These are phyloP conservation scores for Adiantum capillusveneris DNA, from an alignment of 75 land plant genomes.

Conservation along the genomic window DNA sequence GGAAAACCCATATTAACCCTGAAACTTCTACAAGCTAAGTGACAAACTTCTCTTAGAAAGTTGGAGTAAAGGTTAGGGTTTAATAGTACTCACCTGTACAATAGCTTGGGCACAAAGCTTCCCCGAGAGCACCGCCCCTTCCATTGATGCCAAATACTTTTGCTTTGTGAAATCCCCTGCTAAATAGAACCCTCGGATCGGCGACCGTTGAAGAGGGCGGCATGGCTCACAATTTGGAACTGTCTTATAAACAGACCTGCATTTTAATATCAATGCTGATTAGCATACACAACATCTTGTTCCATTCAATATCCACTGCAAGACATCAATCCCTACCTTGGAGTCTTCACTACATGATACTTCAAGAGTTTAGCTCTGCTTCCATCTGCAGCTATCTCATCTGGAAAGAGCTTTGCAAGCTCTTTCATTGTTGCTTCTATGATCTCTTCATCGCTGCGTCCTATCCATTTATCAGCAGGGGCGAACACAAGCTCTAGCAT, in stretches of 20 bases:
- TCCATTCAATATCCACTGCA: not conserved
- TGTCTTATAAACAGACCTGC: conserved; percentile 95
- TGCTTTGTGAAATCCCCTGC: conserved; percentile 98
- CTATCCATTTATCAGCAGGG: conserved; percentile 96
- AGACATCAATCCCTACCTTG: conserved; percentile 41
- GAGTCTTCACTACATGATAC: conserved; percentile 96
- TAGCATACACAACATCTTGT: not conserved
- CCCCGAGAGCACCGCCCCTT: conserved; percentile 97
- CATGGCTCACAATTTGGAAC: conserved; percentile 91
- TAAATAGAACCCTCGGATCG: conserved; percentile 78
- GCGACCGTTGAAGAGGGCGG: conserved; percentile 90
- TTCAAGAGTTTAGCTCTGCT: conserved; percentile 93
- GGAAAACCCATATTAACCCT: too few species aligned
- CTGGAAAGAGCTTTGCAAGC: conserved; percentile 82
- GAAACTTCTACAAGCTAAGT: too few species aligned
- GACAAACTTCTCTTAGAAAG: too few species aligned
- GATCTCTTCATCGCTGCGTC: conserved; percentile 76
- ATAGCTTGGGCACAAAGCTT: conserved; percentile 92
- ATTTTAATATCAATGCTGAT: not conserved
- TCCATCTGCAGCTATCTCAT: conserved; percentile 91
- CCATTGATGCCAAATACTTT: conserved; percentile 98
- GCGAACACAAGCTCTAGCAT: conserved; percentile 99
- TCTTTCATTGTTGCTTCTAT: conserved; percentile 96
- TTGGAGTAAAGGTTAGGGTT: too few species aligned
- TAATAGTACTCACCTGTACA: conserved; percentile 54